Evolutionary conservation across 2,329 filamentous ascomycete genomes (phyloP), one percentile per base, ranked within the genome.

Genomic region (Anisogramma anomala): DNA sequence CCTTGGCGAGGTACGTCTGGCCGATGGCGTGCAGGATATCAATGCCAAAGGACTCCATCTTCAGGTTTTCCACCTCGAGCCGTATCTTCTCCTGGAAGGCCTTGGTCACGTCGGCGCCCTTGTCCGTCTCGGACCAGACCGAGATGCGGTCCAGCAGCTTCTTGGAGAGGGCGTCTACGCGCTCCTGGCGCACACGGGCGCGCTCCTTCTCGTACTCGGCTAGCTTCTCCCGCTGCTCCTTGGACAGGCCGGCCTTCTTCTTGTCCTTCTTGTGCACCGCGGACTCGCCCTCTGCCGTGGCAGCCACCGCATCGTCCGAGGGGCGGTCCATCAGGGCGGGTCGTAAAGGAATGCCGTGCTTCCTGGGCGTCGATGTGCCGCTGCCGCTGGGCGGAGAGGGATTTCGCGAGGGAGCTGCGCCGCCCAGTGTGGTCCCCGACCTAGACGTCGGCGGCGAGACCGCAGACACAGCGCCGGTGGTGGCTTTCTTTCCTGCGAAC

Each of bases 41-140:
- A 31, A 98, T 72, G 38, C 91, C 91, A 53, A 98, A 98, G 0
- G 84, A 93, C 65, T 98, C 91, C 86, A 98, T 98, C 72, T 96
- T 98, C 53, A 98, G 70, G 58, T 96, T 94, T 67, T 98, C 91
- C 19, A 94, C 85, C 65, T 98, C 91, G 30, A 96, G 77, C 30
- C 81, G 77, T 51, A 84, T 95, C 74, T 98, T 95, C 59, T 89
- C 85, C 59, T 88, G 81, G 68, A 96, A 98, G 0, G 91, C 84
- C 43, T 67, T 68, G 25, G 89, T 96, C 45, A 95, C 85, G 52
- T 94, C 87, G 11, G 64, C 48, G 33, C 82, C 77, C 66, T 91
- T 94, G 65, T 96, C 91, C 3, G 89, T 95, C 68, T 98, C 91
- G 5, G 91, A 95, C 89, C 88, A 96, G 31, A 96, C 79, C 50